These are phyloP conservation scores for Verticillium longisporum DNA, from an alignment of 2,329 filamentous ascomycete genomes.

Conservation along the genomic window DNA sequence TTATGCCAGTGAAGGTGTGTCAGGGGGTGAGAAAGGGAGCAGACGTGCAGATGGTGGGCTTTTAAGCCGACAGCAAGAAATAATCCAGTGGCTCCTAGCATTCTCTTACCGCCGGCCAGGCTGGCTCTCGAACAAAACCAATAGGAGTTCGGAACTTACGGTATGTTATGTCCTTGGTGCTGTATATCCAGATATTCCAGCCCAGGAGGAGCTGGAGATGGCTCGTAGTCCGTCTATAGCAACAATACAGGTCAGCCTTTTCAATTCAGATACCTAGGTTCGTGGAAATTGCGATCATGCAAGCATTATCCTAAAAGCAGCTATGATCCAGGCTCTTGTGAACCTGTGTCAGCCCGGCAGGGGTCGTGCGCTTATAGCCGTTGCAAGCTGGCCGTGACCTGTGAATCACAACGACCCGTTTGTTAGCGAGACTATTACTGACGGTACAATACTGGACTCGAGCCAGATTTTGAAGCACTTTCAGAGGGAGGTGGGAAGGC, in stretches of 20 bases:
- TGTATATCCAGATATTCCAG: constrained; percentile 49
- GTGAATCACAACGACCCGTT: background rate
- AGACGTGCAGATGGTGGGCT: background rate
- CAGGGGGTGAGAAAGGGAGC: background rate
- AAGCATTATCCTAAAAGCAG: background rate
- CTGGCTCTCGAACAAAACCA: constrained; percentile 3
- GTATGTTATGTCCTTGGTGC: constrained; percentile 43
- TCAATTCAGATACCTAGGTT: background rate
- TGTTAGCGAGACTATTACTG: background rate
- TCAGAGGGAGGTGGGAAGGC: background rate
- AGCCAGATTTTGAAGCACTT: background rate
- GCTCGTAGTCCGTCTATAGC: constrained; percentile 46
- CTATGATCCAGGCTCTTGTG: background rate
- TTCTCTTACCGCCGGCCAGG: background rate
- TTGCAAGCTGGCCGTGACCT: background rate
- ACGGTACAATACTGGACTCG: background rate
- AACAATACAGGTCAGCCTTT: constrained; percentile 18
- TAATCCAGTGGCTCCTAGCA: background rate
- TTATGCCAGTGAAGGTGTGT: background rate
- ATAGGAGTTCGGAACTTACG: constrained; percentile 33
- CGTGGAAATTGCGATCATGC: background rate
- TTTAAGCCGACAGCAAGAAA: background rate
- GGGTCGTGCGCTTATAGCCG: background rate
- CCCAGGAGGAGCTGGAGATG: constrained; percentile 39
- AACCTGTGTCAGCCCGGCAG: background rate